These are phyloP conservation scores for Pterocarpus santalinus DNA, from an alignment of 306 rosid genomes.

Conservation along the genomic window DNA sequence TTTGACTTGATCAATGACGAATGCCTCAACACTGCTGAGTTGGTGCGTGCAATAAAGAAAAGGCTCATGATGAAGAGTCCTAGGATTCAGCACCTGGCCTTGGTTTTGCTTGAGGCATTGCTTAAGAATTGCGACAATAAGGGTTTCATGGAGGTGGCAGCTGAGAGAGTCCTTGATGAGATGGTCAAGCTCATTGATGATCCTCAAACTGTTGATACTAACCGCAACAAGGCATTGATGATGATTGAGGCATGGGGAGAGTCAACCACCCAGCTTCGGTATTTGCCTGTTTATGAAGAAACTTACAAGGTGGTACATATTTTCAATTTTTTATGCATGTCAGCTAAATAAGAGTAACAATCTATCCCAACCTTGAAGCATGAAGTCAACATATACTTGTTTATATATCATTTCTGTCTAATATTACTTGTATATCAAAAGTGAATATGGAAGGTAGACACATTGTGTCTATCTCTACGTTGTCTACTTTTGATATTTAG, in stretches of 20 bases:
- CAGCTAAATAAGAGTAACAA: not conserved
- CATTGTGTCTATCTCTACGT: no score
- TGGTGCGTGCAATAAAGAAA: slow-evolving; percentile 77
- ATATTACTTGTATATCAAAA: no score
- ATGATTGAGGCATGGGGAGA: slow-evolving; percentile 92
- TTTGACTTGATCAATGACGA: slow-evolving; percentile 82
- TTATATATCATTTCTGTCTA: no score
- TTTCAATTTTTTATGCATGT: slow-evolving; percentile 21
- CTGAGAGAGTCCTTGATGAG: slow-evolving; percentile 95
- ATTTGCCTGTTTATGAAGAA: slow-evolving; percentile 84
- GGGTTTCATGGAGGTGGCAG: slow-evolving; percentile 92
- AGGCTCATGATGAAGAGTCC: slow-evolving; percentile 67
- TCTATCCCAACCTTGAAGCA: no score
- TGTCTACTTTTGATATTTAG: no score
- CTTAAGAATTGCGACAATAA: slow-evolving; percentile 91
- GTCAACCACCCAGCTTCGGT: slow-evolving; percentile 81
- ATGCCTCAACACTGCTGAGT: slow-evolving; percentile 64
- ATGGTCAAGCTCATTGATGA: slow-evolving; percentile 88
- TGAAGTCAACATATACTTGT: no score
- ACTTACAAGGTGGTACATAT: slow-evolving; percentile 78
- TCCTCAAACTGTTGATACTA: slow-evolving; percentile 70
- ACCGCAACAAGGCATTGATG: slow-evolving; percentile 77
- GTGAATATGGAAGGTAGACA: no score
- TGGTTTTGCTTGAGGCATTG: slow-evolving; percentile 82
- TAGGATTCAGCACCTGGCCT: slow-evolving; percentile 69